phyloP scores from a whole-genome alignment of 371 early-diverging fungal genomes.

The Syncephalastrum racemosum region DNA sequence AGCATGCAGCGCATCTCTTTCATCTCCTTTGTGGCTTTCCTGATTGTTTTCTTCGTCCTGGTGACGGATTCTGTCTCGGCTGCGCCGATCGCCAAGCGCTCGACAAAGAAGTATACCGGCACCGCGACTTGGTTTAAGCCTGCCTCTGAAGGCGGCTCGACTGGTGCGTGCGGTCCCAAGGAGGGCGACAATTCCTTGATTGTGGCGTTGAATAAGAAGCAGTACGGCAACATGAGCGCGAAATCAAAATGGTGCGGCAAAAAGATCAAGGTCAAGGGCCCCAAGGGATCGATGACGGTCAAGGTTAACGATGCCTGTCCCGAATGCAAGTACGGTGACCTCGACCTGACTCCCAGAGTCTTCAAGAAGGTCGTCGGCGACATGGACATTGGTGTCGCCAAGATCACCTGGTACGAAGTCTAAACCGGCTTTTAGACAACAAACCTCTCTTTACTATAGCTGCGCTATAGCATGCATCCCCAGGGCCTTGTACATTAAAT shows the following conservation, averaged over 20 bases:
- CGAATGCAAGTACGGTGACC: conserved; percentile 15
- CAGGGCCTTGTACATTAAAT: no score
- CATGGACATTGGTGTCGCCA: conserved; percentile 20
- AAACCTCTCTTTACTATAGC: not conserved
- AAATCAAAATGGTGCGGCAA: conserved; percentile 27
- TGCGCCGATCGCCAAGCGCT: conserved; percentile 15
- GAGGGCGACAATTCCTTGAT: conserved; percentile 23
- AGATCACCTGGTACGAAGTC: conserved; percentile 22
- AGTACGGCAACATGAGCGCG: conserved; percentile 24
- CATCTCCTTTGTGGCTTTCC: conserved; percentile 2
- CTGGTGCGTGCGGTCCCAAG: conserved; percentile 29
- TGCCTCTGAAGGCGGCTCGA: conserved; percentile 22
- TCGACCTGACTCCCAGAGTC: conserved; percentile 22
- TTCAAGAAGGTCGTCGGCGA: conserved; percentile 28
- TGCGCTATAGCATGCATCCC: no score
- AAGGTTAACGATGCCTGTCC: conserved; percentile 24
- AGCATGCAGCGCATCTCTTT: conserved; percentile 5
- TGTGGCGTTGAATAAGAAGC: conserved; percentile 24
- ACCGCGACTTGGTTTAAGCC: conserved; percentile 24
- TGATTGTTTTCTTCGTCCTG: conserved; percentile 5
- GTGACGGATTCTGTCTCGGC: conserved; percentile 4
- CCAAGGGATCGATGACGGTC: conserved; percentile 16
- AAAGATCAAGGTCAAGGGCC: conserved; percentile 19
- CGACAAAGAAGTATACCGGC: conserved; percentile 16
- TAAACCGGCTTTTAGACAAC: conserved; percentile 2